These are phyloP conservation scores for Pisolithus thermaeus DNA, from an alignment of 1,284 basidiomycete species.

Conservation along the genomic window DNA sequence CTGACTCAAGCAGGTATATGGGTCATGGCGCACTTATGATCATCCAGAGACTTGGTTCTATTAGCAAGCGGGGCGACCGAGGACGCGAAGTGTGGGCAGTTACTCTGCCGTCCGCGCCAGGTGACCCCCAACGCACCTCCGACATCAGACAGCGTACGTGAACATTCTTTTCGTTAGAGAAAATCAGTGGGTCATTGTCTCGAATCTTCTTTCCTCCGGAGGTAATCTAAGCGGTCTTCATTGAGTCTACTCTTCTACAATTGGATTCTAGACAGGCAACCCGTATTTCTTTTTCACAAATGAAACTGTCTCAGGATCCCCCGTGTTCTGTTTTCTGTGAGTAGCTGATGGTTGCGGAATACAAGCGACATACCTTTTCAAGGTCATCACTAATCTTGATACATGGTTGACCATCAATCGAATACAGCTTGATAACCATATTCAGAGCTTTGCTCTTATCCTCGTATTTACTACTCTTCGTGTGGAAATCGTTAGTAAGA, in stretches of 20 bases:
- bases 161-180: background rate
- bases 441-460: slow-evolving; percentile 79
- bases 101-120: too few species aligned
- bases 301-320: slow-evolving; percentile 20
- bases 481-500: slow-evolving; percentile 83
- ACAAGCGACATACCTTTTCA: slow-evolving; percentile 56
- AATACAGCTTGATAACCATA: slow-evolving; percentile 88
- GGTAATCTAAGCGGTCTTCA: too few species aligned
- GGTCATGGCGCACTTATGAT: too few species aligned
- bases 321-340: slow-evolving; percentile 31
- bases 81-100: too few species aligned
- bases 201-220: too few species aligned
- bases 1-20: too few species aligned
- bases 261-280: slow-evolving; percentile 10
- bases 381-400: slow-evolving; percentile 92
- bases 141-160: background rate
- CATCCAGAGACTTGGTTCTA: too few species aligned
- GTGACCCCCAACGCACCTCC: too few species aligned
- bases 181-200: too few species aligned
- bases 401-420: slow-evolving; percentile 68
- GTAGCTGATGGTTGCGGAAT: background rate
- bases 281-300: slow-evolving; percentile 24
- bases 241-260: background rate
- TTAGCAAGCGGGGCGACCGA: too few species aligned
- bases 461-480: slow-evolving; percentile 44